Evolutionary conservation across 1,284 basidiomycete species (phyloP).

Genomic region (Puccinia novopanici): DNA sequence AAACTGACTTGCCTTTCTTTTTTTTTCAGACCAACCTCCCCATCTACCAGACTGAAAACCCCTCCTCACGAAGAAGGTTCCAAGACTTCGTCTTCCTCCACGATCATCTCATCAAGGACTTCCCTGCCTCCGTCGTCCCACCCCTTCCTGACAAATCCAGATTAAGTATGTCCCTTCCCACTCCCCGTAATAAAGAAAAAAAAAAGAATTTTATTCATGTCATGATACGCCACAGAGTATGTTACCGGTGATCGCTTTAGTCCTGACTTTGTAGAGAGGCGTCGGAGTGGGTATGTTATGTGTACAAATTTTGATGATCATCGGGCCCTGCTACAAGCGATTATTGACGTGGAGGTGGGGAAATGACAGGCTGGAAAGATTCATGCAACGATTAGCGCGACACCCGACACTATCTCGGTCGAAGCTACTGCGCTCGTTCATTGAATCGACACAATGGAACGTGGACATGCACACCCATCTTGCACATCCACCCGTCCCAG

Average conservation of each 20-base stretch:
- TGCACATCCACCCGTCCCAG: slow-evolving; percentile 79
- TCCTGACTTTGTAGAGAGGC: slow-evolving; percentile 89
- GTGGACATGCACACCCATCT: slow-evolving; percentile 94
- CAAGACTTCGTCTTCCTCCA: slow-evolving; percentile 95
- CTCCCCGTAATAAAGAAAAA: background rate
- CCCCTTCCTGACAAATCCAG: slow-evolving; percentile 95
- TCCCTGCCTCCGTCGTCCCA: slow-evolving; percentile 93
- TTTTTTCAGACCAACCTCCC: slow-evolving; percentile 72
- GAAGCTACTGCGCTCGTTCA: slow-evolving; percentile 83
- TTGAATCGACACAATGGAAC: slow-evolving; percentile 97
- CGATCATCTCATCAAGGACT: slow-evolving; percentile 83
- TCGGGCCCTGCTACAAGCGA: background rate
- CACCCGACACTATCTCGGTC: slow-evolving; percentile 94
- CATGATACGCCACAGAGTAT: slow-evolving; percentile 70
- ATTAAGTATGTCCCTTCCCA: slow-evolving; percentile 67
- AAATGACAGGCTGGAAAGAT: slow-evolving; percentile 77
- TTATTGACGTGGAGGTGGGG: background rate
- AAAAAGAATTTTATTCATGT: background rate
- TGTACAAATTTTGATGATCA: background rate
- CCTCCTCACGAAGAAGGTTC: slow-evolving; percentile 80
- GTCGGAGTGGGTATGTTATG: slow-evolving; percentile 73
- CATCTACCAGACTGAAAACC: slow-evolving; percentile 73
- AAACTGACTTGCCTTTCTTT: background rate
- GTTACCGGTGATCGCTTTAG: slow-evolving; percentile 96
- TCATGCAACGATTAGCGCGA: slow-evolving; percentile 81